Conservation (phyloP, 106 monocot genomes). For the Acorus calamus region DNA sequence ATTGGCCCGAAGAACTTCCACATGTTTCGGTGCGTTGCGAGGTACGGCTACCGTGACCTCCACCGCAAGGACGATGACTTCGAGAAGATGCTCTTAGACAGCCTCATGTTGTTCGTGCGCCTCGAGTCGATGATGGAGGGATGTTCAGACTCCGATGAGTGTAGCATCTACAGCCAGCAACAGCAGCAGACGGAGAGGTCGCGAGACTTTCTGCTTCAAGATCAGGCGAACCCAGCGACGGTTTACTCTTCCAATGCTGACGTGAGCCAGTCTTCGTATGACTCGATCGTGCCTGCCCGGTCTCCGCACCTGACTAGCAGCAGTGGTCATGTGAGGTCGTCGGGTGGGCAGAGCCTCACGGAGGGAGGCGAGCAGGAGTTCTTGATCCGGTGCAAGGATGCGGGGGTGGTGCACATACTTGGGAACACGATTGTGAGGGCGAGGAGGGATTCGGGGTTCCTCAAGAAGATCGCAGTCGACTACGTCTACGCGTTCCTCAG, state of each 20-base stretch:
- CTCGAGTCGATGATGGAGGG: slow-evolving; percentile 87
- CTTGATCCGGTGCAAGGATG: slow-evolving; percentile 57
- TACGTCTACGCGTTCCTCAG: slow-evolving; percentile 77
- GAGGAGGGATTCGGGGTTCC: slow-evolving; percentile 36
- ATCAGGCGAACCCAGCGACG: background rate
- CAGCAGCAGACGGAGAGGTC: slow-evolving; percentile 6
- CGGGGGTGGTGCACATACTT: slow-evolving; percentile 85
- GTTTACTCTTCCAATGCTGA: background rate
- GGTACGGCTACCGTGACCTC: slow-evolving; percentile 87
- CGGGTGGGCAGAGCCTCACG: slow-evolving; percentile 17
- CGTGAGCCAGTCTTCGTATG: slow-evolving; percentile 15
- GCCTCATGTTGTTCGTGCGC: slow-evolving; percentile 34
- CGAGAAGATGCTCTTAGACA: slow-evolving; percentile 75
- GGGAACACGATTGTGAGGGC: slow-evolving; percentile 77
- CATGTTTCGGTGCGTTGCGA: slow-evolving; percentile 84
- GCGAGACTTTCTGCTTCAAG: background rate
- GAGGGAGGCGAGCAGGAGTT: slow-evolving; percentile 60
- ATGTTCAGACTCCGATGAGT: slow-evolving; percentile 59
- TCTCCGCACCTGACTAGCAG: background rate
- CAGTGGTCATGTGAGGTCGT: slow-evolving; percentile 2
- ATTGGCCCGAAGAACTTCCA: slow-evolving; percentile 79
- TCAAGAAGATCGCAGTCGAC: slow-evolving; percentile 60
- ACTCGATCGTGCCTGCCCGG: slow-evolving; percentile 38
- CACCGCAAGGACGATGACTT: slow-evolving; percentile 79
- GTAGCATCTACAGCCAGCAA: slow-evolving; percentile 7